Conservation (phyloP, 2,329 filamentous ascomycete genomes). For the Hypoxylon sp. region DNA sequence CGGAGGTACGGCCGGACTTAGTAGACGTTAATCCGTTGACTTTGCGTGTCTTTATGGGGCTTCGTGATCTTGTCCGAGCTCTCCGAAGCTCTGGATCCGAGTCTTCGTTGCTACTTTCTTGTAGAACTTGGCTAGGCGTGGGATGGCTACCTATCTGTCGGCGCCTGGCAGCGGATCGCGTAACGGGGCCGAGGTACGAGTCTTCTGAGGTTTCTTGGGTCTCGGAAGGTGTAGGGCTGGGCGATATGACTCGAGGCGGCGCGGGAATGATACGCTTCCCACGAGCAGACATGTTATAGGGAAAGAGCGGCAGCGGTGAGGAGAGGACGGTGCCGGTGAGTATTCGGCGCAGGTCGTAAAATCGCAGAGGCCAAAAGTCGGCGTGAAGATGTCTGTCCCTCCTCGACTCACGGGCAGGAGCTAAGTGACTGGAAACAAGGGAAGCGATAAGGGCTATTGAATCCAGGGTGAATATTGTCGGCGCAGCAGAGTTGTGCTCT, state of each 20-base stretch:
- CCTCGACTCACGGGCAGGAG: constrained; percentile 52
- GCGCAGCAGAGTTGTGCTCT: constrained; percentile 64
- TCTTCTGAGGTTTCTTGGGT: constrained; percentile 61
- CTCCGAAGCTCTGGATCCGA: constrained; percentile 63
- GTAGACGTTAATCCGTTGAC: constrained; percentile 61
- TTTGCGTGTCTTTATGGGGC: constrained; percentile 64
- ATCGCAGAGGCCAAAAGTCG: constrained; percentile 56
- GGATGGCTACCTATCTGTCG: constrained; percentile 53
- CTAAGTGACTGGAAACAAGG: constrained; percentile 45
- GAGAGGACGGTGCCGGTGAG: constrained; percentile 64
- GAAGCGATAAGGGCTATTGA: constrained; percentile 54
- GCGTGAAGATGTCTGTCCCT: constrained; percentile 61
- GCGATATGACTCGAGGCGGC: constrained; percentile 88
- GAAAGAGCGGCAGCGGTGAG: constrained; percentile 68
- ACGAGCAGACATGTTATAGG: constrained; percentile 61
- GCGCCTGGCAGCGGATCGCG: constrained; percentile 75
- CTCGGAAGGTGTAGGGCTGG: constrained; percentile 78
- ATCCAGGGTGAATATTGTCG: constrained; percentile 63
- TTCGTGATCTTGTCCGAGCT: constrained; percentile 75
- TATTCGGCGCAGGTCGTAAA: constrained; percentile 57
- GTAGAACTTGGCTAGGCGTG: constrained; percentile 65
- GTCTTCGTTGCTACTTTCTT: constrained; percentile 64
- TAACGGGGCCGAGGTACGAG: constrained; percentile 75
- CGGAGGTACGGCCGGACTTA: constrained; percentile 48
- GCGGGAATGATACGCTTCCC: constrained; percentile 68